These are phyloP conservation scores for Apiospora saccharicola DNA, from an alignment of 2,329 filamentous ascomycete genomes.

Conservation along the genomic window DNA sequence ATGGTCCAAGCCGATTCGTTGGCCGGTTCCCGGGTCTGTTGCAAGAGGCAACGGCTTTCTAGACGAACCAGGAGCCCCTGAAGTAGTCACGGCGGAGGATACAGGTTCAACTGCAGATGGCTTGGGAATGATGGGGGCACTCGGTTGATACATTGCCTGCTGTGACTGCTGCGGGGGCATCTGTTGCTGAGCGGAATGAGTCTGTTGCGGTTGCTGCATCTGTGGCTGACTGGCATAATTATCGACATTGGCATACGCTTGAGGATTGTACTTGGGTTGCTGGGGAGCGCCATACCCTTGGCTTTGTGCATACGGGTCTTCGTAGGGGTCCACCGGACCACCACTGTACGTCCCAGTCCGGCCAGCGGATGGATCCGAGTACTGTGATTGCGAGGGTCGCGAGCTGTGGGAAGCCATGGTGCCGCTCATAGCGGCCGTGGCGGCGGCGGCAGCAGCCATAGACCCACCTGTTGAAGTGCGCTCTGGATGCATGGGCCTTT, in stretches of 20 bases:
- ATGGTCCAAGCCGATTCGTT: constrained; percentile 93
- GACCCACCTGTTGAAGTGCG: constrained; percentile 58
- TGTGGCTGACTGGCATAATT: constrained; percentile 52
- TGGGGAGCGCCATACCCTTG: constrained; percentile 40
- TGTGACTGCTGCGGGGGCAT: constrained; percentile 38
- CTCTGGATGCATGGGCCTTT: constrained; percentile 59
- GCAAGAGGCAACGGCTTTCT: constrained; percentile 74
- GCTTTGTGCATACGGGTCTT: constrained; percentile 40
- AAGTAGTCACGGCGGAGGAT: constrained; percentile 43
- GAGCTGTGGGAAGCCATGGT: constrained; percentile 45
- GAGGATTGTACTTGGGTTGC: constrained; percentile 78
- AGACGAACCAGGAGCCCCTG: constrained; percentile 45
- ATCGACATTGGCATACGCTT: constrained; percentile 73
- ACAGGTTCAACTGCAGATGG: constrained; percentile 46
- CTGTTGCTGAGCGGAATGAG: constrained; percentile 46
- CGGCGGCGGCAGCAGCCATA: constrained; percentile 63
- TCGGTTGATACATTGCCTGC: constrained; percentile 44
- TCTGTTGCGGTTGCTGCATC: constrained; percentile 50
- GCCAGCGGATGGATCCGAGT: constrained; percentile 41
- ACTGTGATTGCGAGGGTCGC: constrained; percentile 40
- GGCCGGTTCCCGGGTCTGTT: constrained; percentile 75
- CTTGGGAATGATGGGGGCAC: constrained; percentile 44
- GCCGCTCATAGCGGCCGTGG: constrained; percentile 64
- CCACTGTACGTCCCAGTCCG: constrained; percentile 42
- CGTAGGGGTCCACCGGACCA: constrained; percentile 38